phyloP scores from a whole-genome alignment of 75 land plant species.

The Selaginella moellendorffii region DNA sequence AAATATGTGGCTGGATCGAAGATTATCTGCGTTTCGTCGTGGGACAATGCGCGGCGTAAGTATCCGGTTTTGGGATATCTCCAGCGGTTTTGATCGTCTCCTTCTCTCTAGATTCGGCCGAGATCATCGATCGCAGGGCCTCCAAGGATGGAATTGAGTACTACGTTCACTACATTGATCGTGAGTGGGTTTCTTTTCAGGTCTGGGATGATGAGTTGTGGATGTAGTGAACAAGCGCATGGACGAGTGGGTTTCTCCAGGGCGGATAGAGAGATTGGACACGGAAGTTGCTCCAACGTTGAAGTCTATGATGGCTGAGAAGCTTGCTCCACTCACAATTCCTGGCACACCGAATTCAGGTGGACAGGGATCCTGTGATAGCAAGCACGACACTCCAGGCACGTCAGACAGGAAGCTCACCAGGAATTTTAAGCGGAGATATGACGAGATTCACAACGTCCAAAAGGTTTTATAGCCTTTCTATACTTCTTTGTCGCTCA shows the following conservation, averaged over 20 bases:
- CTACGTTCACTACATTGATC: conserved; percentile 33
- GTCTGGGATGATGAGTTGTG: too few species aligned
- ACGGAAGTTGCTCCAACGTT: too few species aligned
- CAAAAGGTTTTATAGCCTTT: too few species aligned
- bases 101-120: conserved; percentile 44
- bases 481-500: too few species aligned
- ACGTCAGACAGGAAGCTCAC: conserved; percentile 34
- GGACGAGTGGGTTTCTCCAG: conserved; percentile 31
- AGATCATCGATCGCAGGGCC: conserved; percentile 32
- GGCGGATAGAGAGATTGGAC: conserved; percentile 23
- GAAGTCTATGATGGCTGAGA: conserved; percentile 21
- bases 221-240: conserved; percentile 29
- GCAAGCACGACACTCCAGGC: conserved; percentile 32
- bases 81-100: too few species aligned
- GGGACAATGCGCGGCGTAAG: conserved; percentile 37
- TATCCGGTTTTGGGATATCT: too few species aligned
- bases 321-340: conserved; percentile 20
- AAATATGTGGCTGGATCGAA: conserved; percentile 22
- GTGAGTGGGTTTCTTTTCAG: too few species aligned
- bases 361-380: conserved; percentile 23
- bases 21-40: conserved; percentile 25
- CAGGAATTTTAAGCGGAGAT: conserved; percentile 32
- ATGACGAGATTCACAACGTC: conserved; percentile 40
- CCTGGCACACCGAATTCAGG: conserved; percentile 14
- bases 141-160: conserved; percentile 26